Evolutionary conservation across 2,329 filamentous ascomycete species (phyloP), one percentile per base, ranked within the genome.

Genomic region (Thielaviopsis ethacetica): DNA sequence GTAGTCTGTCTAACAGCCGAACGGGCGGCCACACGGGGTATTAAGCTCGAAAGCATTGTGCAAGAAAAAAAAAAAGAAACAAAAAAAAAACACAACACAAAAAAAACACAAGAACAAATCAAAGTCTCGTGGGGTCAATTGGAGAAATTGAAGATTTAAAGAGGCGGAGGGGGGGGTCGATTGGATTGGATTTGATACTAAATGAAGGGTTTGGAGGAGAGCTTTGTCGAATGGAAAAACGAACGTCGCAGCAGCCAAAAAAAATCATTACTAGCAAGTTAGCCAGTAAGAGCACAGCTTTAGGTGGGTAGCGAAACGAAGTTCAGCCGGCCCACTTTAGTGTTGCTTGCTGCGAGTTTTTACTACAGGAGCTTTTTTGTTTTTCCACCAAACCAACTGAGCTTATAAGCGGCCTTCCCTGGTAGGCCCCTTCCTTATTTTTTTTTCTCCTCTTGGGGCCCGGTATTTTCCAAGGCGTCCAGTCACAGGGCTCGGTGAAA

Each of bases 11-110:
- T 76, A 70, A 81, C 77, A 62, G 75, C 76, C 67, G 80, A 79
- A 68, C 79, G 78, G 67, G 74, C 75, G 68, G 75, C 73, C 65
- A 75, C 73, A 70, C 79, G 76, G 65, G 78, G 75, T 76, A 82
- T 76, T 76, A 82, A 75, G 68, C 75, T 78, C 64, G 79, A 73
- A 69, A 84, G 71, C 81, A 84, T 84, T 62, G 66, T 78, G 70
- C 66, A 64, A 63, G 60, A 58, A 24, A 56, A 27, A 52, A 57
- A 13, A 53, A 57, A 41, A 51, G 5, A 53, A 54, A 56, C 51
- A 56, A 59, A 47, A 26, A 57, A 53, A 55, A 56, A 27, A 56
- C 56, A 53, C 59, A 44, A 53, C 17, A 30, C 30, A 55, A 19
- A 59, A 26, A 30, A 61, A 47, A n/a, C 22, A 41, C 51, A 56